phyloP scores from a whole-genome alignment of 202 grass and related monocot species.

The Dendrocalamus latiflorus region DNA sequence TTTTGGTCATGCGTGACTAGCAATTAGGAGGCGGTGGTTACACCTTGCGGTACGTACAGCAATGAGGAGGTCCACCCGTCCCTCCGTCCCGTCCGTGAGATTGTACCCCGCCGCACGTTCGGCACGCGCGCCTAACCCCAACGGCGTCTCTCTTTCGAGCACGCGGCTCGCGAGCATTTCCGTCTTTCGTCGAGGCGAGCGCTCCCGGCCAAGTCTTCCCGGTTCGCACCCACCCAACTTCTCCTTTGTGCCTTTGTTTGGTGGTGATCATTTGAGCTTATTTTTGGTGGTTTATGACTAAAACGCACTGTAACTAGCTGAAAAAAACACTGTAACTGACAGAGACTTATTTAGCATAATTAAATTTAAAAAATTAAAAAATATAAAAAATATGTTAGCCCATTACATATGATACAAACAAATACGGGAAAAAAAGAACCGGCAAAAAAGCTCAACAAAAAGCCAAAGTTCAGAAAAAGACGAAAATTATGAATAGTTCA shows the following conservation, averaged over 20 bases:
- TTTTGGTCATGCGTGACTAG: slow-evolving; percentile 12
- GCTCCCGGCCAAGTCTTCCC: not conserved
- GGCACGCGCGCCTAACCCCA: not conserved
- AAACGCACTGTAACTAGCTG: too few relatives aligned
- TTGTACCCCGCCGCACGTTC: not conserved
- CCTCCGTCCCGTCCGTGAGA: not conserved
- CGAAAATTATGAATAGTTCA: too few relatives aligned
- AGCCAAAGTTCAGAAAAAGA: too few relatives aligned
- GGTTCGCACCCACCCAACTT: not conserved
- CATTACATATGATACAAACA: too few relatives aligned
- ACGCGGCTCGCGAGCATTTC: not conserved
- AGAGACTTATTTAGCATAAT: too few relatives aligned
- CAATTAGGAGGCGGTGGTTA: slow-evolving; percentile 5
- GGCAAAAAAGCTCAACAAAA: too few relatives aligned
- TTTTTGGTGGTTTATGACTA: too few relatives aligned
- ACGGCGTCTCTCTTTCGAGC: not conserved
- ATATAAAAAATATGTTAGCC: too few relatives aligned
- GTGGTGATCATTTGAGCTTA: too few relatives aligned
- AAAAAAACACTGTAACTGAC: too few relatives aligned
- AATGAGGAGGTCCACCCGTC: not conserved
- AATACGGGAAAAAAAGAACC: too few relatives aligned
- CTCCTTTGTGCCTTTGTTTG: not conserved
- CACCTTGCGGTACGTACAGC: not conserved
- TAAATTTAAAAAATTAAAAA: too few relatives aligned
- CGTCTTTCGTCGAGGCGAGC: not conserved